These are phyloP conservation scores for Lachancea quebecensis DNA, from an alignment of 805 yeast genomes.

Conservation along the genomic window DNA sequence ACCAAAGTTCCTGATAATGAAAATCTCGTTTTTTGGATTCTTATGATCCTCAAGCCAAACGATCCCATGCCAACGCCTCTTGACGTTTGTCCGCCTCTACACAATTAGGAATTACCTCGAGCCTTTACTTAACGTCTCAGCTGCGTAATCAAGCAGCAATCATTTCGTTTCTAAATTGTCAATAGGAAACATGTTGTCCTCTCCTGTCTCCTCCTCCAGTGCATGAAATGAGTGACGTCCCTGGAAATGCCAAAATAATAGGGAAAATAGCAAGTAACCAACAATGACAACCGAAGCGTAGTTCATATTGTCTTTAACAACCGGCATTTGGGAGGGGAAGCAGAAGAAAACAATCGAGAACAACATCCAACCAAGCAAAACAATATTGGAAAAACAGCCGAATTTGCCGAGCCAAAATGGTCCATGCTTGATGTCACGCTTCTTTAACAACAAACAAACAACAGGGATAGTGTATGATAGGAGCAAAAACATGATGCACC, in stretches of 20 bases:
- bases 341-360: constrained; percentile 57
- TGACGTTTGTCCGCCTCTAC: too few relatives aligned
- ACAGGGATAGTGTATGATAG: constrained; percentile 56
- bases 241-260: constrained; percentile 46
- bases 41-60: too few relatives aligned
- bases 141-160: neutral
- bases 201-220: constrained; percentile 19
- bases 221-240: constrained; percentile 32
- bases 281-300: constrained; percentile 53
- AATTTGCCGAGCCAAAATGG: constrained; percentile 60
- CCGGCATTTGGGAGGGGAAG: constrained; percentile 62
- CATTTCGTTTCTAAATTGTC: neutral
- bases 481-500: constrained; percentile 54
- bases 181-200: constrained; percentile 2
- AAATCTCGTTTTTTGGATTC: too few relatives aligned
- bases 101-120: too few relatives aligned
- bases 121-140: too few relatives aligned
- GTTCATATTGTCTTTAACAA: constrained; percentile 54
- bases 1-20: too few relatives aligned
- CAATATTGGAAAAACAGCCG: constrained; percentile 45
- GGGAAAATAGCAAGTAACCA: constrained; percentile 39
- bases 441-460: constrained; percentile 39
- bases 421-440: constrained; percentile 44
- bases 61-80: too few relatives aligned
- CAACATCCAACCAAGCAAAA: constrained; percentile 48